These are phyloP conservation scores for Aureobasidium zeae DNA, from an alignment of 2,329 filamentous ascomycete species.

Conservation along the genomic window DNA sequence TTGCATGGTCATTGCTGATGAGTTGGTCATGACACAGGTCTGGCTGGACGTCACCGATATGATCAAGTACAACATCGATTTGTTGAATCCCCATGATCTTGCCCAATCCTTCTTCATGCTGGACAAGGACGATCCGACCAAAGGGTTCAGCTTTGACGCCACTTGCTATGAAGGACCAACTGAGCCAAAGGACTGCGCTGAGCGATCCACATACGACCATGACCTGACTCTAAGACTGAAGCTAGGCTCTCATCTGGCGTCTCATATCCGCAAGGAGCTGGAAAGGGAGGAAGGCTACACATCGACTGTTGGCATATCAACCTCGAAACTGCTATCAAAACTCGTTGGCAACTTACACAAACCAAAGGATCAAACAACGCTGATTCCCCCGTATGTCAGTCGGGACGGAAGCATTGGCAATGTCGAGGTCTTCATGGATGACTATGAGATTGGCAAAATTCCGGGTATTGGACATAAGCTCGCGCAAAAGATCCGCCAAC, in stretches of 20 bases:
- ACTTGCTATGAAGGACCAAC: slow-evolving; percentile 55
- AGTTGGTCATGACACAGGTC: slow-evolving; percentile 33
- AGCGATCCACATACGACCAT: slow-evolving; percentile 2
- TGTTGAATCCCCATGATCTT: slow-evolving; percentile 59
- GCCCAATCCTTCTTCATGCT: slow-evolving; percentile 70
- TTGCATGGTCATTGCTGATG: neutral
- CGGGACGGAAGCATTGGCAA: slow-evolving; percentile 19
- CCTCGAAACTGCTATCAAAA: slow-evolving; percentile 79
- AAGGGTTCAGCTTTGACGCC: slow-evolving; percentile 74
- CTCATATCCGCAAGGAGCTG: slow-evolving; percentile 61
- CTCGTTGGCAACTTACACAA: slow-evolving; percentile 77
- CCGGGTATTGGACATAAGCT: slow-evolving; percentile 79
- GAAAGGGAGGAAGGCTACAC: slow-evolving; percentile 75
- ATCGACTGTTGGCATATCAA: slow-evolving; percentile 77
- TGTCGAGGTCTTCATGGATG: slow-evolving; percentile 61
- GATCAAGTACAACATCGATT: slow-evolving; percentile 66
- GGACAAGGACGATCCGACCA: slow-evolving; percentile 60
- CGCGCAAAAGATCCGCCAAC: slow-evolving; percentile 56
- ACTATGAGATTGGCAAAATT: slow-evolving; percentile 66
- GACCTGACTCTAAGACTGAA: slow-evolving; percentile 48
- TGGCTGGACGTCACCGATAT: slow-evolving; percentile 80
- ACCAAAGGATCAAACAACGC: slow-evolving; percentile 75
- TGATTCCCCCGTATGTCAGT: slow-evolving; percentile 55
- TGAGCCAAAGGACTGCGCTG: slow-evolving; percentile 34
- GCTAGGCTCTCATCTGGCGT: slow-evolving; percentile 72